phyloP scores from a whole-genome alignment of 2,329 filamentous ascomycete genomes.

The Neoscytalidium dimidiatum region DNA sequence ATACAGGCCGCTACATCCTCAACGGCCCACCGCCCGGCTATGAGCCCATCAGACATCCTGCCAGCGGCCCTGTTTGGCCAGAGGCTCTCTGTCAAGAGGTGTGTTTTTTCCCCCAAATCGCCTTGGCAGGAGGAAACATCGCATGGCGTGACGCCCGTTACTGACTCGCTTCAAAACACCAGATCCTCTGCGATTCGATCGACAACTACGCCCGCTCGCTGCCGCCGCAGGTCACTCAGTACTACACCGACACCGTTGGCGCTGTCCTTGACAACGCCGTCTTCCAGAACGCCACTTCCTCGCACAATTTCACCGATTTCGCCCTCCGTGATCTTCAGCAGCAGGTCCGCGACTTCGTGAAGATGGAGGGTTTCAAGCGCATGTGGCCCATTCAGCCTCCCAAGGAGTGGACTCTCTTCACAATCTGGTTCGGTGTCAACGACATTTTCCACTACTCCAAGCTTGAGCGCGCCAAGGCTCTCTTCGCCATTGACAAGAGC shows the following conservation, averaged over 20 bases:
- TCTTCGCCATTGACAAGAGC: slow-evolving; percentile 35
- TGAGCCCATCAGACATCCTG: slow-evolving; percentile 29
- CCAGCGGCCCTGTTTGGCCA: slow-evolving; percentile 38
- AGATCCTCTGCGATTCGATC: slow-evolving; percentile 21
- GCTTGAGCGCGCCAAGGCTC: slow-evolving; percentile 31
- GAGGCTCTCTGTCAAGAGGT: slow-evolving; percentile 41
- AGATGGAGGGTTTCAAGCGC: slow-evolving; percentile 20
- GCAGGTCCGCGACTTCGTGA: slow-evolving; percentile 21
- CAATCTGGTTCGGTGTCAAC: slow-evolving; percentile 39
- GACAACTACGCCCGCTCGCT: slow-evolving; percentile 21
- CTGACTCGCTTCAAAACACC: slow-evolving; percentile 26
- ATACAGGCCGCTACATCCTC: slow-evolving; percentile 38
- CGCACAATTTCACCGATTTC: slow-evolving; percentile 22
- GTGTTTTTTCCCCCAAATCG: background rate
- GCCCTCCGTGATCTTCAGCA: slow-evolving; percentile 21
- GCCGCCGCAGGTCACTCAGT: slow-evolving; percentile 19
- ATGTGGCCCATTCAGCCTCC: slow-evolving; percentile 23
- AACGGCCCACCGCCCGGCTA: slow-evolving; percentile 31
- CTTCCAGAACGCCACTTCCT: slow-evolving; percentile 19
- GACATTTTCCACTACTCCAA: slow-evolving; percentile 37
- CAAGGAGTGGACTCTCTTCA: slow-evolving; percentile 35
- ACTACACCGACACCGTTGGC: slow-evolving; percentile 19
- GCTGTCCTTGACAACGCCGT: slow-evolving; percentile 20
- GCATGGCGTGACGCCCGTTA: background rate
- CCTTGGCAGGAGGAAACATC: background rate